Conservation (phyloP, 768 basidiomycete genomes). For the Cytidiella melzeri region DNA sequence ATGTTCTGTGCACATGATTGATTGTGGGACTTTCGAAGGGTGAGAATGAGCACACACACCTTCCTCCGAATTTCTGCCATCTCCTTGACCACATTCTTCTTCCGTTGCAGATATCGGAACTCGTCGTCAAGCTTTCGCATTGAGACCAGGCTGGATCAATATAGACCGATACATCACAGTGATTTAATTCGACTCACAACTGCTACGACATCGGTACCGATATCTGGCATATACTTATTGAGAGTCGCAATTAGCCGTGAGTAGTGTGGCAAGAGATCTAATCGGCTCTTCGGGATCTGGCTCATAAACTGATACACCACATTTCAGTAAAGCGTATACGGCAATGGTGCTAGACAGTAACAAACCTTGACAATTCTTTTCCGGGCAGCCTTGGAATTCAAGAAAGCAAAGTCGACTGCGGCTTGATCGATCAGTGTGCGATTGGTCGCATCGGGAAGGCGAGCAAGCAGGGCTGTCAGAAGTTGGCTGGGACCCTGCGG, state of each 20-base stretch:
- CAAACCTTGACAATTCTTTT: slow-evolving; percentile 83
- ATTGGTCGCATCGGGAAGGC: slow-evolving; percentile 93
- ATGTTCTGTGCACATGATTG: slow-evolving; percentile 79
- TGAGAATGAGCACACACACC: slow-evolving; percentile 33
- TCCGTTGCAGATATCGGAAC: slow-evolving; percentile 90
- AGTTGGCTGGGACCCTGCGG: slow-evolving; percentile 92
- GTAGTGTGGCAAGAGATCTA: slow-evolving; percentile 91
- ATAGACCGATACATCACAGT: not conserved
- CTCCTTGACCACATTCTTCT: slow-evolving; percentile 90
- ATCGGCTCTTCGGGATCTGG: slow-evolving; percentile 81
- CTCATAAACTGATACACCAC: slow-evolving; percentile 57
- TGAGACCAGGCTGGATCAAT: not conserved
- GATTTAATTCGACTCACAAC: slow-evolving; percentile 45
- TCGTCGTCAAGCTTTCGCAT: slow-evolving; percentile 83
- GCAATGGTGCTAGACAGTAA: not conserved
- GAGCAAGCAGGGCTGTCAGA: slow-evolving; percentile 82
- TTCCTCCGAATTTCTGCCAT: slow-evolving; percentile 80
- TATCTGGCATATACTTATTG: slow-evolving; percentile 88
- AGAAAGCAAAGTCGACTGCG: slow-evolving; percentile 91
- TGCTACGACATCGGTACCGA: slow-evolving; percentile 77
- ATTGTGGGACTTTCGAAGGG: not conserved
- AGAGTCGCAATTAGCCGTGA: slow-evolving; percentile 84
- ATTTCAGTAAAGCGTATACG: not conserved
- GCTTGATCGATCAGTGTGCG: slow-evolving; percentile 85
- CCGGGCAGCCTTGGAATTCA: slow-evolving; percentile 94